Conservation (phyloP, 306 rosid species). For the Acacia melanoxylon region DNA sequence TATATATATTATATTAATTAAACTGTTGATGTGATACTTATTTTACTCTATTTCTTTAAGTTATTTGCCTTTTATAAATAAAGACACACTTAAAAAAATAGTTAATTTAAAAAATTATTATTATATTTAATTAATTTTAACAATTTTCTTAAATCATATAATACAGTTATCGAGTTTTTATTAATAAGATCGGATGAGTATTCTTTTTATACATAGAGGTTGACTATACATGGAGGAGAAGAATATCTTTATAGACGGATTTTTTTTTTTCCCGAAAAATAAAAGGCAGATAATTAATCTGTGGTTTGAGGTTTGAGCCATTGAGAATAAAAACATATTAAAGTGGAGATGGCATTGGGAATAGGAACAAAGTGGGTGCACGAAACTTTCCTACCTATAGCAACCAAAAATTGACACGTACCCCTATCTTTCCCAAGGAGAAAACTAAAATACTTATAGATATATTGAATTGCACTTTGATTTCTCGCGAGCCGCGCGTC, state of each 20-base stretch:
- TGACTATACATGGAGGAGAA: not conserved
- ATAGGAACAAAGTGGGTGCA: not conserved
- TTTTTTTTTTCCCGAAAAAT: not conserved
- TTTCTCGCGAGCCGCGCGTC: not conserved
- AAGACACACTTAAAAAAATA: no score
- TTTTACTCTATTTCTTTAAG: no score
- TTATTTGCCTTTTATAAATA: no score
- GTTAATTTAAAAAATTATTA: no score
- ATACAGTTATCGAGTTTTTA: no score
- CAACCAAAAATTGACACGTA: not conserved
- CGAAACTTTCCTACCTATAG: not conserved
- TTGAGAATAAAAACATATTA: not conserved
- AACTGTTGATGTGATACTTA: no score
- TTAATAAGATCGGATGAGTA: no score
- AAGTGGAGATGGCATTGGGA: not conserved
- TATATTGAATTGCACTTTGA: not conserved
- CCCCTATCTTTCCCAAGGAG: not conserved
- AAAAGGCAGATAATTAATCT: not conserved
- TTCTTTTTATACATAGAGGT: not conserved
- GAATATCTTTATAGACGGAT: not conserved
- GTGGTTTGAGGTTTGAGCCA: not conserved
- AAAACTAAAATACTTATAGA: no score
- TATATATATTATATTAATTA: no score
- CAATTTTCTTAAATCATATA: no score
- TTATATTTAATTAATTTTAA: no score